A percentile compares a stretch with the other conserved stretches of the same genome.
Evolutionary conservation across 805 yeast species (phyloP).

Genomic region (Torulaspora delbrueckii): DNA sequence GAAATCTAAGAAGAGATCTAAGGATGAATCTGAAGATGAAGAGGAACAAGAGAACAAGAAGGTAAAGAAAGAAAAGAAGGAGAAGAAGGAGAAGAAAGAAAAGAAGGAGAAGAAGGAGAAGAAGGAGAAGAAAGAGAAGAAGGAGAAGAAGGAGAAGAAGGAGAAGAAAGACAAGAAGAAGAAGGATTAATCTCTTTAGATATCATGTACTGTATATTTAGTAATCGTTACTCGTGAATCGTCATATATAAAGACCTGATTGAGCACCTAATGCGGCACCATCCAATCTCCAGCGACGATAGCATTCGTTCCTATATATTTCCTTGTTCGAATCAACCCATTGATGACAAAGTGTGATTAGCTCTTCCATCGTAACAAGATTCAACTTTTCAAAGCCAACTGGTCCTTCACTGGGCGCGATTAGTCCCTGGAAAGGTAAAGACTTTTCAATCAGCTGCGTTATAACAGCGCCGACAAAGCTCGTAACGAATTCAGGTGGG

Average conservation of each 20-base stretch:
- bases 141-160: slow-evolving; percentile 32
- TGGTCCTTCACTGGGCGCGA: slow-evolving; percentile 55
- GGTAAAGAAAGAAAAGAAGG: slow-evolving; percentile 48
- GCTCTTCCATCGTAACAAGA: slow-evolving; percentile 24
- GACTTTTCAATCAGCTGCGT: slow-evolving; percentile 24
- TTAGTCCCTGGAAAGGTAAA: slow-evolving; percentile 15
- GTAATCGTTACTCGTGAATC: slow-evolving; percentile 6
- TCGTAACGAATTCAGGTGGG: slow-evolving; percentile 63
- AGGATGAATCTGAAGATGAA: slow-evolving; percentile 48
- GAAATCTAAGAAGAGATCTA: slow-evolving; percentile 44
- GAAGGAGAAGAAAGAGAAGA: slow-evolving; percentile 27
- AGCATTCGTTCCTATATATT: slow-evolving; percentile 24
- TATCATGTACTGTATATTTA: slow-evolving; percentile 31
- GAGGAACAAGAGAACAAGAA: slow-evolving; percentile 47
- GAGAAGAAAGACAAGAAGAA: slow-evolving; percentile 16
- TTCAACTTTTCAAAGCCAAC: slow-evolving; percentile 53
- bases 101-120: slow-evolving; percentile 36
- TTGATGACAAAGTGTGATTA: slow-evolving; percentile 20
- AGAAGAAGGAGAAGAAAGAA: slow-evolving; percentile 43
- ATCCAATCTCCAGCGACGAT: slow-evolving; percentile 29
- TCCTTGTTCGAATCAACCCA: slow-evolving; percentile 14
- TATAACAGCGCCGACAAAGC: slow-evolving; percentile 46
- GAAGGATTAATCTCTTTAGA: slow-evolving; percentile 13
- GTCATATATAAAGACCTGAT: slow-evolving; percentile 31
- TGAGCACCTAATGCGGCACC: slow-evolving; percentile 32